Percentiles rank a stretch among this genome's conserved stretches.
Conservation (phyloP, 176 grass and related monocot species). For the Aegilops umbellulata region DNA sequence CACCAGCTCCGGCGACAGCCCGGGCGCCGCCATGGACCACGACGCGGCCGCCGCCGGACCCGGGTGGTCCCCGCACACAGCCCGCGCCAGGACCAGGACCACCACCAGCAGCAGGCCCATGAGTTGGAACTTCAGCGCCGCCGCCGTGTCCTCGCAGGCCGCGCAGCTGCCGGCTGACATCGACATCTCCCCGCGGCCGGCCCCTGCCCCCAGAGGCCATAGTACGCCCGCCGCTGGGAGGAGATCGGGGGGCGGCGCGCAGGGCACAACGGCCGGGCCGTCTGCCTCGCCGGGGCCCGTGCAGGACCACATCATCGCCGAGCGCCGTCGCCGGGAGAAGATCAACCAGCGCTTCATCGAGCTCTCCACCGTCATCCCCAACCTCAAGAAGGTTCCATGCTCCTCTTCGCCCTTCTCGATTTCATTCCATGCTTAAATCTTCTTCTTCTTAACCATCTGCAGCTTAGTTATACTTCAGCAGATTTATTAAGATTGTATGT, state of each 20-base stretch:
- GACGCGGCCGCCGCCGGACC: not conserved
- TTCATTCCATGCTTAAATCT: not conserved
- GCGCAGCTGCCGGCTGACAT: not conserved
- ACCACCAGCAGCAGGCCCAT: not conserved
- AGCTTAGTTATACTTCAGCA: not conserved
- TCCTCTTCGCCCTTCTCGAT: not conserved
- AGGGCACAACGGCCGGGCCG: not conserved
- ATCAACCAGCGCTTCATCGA: conserved; percentile 78
- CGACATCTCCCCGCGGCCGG: not conserved
- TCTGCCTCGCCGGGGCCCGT: conserved; percentile 15
- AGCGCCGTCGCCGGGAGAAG: conserved; percentile 73
- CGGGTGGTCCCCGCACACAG: conserved; percentile 37
- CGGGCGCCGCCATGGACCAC: conserved; percentile 25
- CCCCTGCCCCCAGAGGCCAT: not conserved
- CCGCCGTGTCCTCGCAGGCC: conserved; percentile 20
- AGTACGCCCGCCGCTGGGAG: not conserved
- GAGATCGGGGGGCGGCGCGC: no score
- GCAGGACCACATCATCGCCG: conserved; percentile 80
- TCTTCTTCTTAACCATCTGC: not conserved
- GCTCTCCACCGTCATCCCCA: conserved; percentile 75
- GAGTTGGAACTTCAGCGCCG: conserved; percentile 57
- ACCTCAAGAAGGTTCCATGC: conserved; percentile 61
- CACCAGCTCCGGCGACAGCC: conserved; percentile 49
- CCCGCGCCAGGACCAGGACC: conserved; percentile 5
- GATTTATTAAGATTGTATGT: not conserved